Evolutionary conservation across 331 rosid genomes (phyloP), one percentile per base, ranked within the genome.

Genomic region (Malus hybrid): DNA sequence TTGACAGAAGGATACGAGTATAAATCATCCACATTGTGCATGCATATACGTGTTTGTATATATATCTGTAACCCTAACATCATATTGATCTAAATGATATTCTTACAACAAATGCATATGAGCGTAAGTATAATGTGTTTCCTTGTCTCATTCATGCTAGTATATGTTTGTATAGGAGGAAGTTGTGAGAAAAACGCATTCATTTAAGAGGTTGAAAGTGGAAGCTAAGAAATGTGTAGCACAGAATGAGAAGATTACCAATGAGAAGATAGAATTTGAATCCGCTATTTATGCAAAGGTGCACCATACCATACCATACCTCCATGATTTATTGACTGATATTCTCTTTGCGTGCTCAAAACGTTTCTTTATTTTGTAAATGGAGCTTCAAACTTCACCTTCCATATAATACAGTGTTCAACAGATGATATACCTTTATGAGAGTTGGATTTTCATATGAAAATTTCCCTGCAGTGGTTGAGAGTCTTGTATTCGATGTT

Each of bases 211-310:
- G 84, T 81, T 90, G 87, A 91, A 91, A 85, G 86, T 64, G 73
- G 98, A 93, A 76, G 87, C 96, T 36, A 93, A 93, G 80, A 90
- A 86, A 79, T 89, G 91, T 77, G 79, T 93, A 80, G 84, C 80
- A 56, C 97, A 90, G 79, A 88, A 94, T 80, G 96, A 93, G 81
- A 90, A 77, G 74, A 70, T 91, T 34, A 80, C 88, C 83, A 78
- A 76, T 7, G 97, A 86, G 77, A 91, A 82, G 85, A 84, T 81
- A 73, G 97, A 91, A 72, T 91, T 93, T 71, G 97, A 93, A 81
- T 76, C 86, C 74, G 87, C 85, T 67, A 76, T 87, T 64, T 93
- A 87, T 77, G 78, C 79, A 31, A 88, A 91, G 98, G 97, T 93
- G 79, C 70, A 20, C 55, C 42, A 31, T 69, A 27, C 55, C 42